Base-by-base conservation (phyloP, 2,329 filamentous ascomycete genomes). In the Fusarium pseudonygamai region DNA sequence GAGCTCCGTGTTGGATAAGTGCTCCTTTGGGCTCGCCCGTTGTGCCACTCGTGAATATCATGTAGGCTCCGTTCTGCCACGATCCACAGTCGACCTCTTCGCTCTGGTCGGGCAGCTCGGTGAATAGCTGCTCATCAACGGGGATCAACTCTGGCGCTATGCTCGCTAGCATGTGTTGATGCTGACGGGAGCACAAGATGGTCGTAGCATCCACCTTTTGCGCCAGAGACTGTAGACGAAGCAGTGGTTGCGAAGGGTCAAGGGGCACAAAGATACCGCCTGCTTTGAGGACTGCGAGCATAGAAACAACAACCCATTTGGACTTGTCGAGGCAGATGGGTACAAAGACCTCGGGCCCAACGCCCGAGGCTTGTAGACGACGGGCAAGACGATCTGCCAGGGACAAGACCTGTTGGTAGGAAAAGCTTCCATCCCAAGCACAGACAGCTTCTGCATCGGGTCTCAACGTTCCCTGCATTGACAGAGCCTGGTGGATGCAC, bases 381-480 rank as follows among this genome's bases (percentile, higher is more conserved):
- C 0, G 36, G 3, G 84, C 84, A 14, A 86, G 79, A 0, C 77
- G 71, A 45, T 82, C 80, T 2, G 85, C 84, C 14, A 82, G 74
- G 2, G 71, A 71, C n/a, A 85, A 76, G 9, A 86, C 77, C 20
- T 86, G 79, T 34, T 75, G 50, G 60, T 85, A 86, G 16, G 84
- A 83, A 50, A 85, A 79, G 37, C 76, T 74, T 7, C 84, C 84
- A 60, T 86, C 84, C 84, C 84, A 86, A 6, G 85, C 82, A 45
- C 82, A 79, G 36, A 86, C 78, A 8, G 85, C 84, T 18, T 79
- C 75, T 14, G 79, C 77, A 16, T 76, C 69, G 0, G 84, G 83
- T 6, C 78, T 71, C n/a, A 75, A 69, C 7, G 55, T 64, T 26
- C 82, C 82, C 49, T 83, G 82, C 36, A 82, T 79, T 5, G 80